phyloP scores from a whole-genome alignment of 345 rosid species.

The Pelargonium nanum region DNA sequence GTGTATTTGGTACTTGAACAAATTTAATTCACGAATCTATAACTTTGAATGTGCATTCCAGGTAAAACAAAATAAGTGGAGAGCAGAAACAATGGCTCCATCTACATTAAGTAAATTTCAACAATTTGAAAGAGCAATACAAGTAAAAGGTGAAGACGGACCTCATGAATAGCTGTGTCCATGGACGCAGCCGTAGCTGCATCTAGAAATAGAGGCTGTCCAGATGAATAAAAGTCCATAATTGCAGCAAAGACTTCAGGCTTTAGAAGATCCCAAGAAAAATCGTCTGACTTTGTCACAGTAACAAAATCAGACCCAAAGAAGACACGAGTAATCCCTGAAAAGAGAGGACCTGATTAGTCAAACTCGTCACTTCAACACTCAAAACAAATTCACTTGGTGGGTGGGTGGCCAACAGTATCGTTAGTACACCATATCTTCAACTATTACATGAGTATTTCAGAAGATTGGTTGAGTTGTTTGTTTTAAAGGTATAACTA shows the following conservation, averaged over 20 bases:
- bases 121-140: not conserved
- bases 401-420: not conserved
- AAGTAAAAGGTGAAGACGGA: constrained; percentile 11
- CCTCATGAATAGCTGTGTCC: constrained; percentile 86
- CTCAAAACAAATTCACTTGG: not conserved
- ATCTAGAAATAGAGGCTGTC: constrained; percentile 73
- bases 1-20: not conserved
- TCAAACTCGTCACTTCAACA: not conserved
- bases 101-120: not conserved
- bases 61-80: too few species aligned
- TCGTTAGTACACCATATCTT: not conserved
- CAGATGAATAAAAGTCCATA: constrained; percentile 93
- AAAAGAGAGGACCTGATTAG: constrained; percentile 9
- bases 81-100: too few species aligned
- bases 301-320: constrained; percentile 88
- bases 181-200: constrained; percentile 56
- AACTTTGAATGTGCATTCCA: not conserved
- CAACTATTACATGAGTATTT: too few species aligned
- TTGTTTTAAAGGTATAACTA: not conserved
- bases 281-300: constrained; percentile 78
- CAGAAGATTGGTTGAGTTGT: not conserved
- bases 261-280: constrained; percentile 73
- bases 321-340: constrained; percentile 77
- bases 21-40: too few species aligned
- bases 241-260: constrained; percentile 89